Evolutionary conservation across 2,329 filamentous ascomycete genomes (phyloP).

Genomic region (Calcarisporium arbuscula): DNA sequence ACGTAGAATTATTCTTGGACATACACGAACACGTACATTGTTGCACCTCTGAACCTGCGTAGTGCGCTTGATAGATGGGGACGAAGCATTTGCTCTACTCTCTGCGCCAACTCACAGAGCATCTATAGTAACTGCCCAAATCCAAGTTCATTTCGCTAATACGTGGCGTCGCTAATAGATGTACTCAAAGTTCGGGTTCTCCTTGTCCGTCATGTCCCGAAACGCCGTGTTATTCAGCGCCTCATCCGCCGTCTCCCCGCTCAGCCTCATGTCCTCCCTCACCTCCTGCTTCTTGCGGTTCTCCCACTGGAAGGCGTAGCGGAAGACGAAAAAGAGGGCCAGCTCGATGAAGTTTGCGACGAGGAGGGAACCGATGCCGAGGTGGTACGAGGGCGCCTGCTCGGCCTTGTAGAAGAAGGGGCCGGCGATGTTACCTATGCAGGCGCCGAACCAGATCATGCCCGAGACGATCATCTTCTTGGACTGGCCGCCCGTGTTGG

Average conservation of each 20-base stretch:
- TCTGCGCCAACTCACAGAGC: no score
- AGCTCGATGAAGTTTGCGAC: conserved; percentile 33
- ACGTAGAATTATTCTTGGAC: no score
- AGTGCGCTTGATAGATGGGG: no score
- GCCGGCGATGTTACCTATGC: conserved; percentile 54
- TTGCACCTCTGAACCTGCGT: no score
- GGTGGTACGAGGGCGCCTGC: conserved; percentile 38
- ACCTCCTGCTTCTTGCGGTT: conserved; percentile 31
- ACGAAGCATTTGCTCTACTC: no score
- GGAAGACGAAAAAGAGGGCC: conserved; percentile 29
- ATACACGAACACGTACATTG: no score
- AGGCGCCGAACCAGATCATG: conserved; percentile 53
- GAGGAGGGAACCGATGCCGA: conserved; percentile 36
- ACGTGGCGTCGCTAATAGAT: no score
- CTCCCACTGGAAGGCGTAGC: conserved; percentile 31
- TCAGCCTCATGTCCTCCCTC: conserved; percentile 22
- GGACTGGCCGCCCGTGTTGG: conserved; percentile 49
- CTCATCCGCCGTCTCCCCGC: conserved; percentile 15
- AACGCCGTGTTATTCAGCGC: conserved; percentile 33
- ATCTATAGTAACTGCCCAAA: no score
- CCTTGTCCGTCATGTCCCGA: conserved; percentile 33
- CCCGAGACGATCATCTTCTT: conserved; percentile 61
- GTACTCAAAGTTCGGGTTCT: conserved; percentile 36
- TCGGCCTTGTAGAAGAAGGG: conserved; percentile 55
- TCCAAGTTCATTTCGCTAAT: no score